Conservation (phyloP, 2,329 filamentous ascomycete genomes). For the Aspergillus eucalypticola region DNA sequence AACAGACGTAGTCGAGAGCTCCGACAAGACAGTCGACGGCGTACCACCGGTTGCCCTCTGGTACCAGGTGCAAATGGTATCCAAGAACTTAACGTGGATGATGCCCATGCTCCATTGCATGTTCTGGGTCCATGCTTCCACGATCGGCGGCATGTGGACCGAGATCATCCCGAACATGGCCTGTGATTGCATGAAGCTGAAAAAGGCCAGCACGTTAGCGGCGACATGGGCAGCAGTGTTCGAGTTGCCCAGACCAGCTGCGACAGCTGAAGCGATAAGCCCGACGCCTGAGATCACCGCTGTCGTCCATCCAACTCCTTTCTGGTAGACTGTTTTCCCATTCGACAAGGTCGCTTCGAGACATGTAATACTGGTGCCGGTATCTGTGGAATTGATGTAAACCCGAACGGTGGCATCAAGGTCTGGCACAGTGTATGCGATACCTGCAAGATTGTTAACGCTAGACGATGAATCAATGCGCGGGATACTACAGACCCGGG, state of each 20-base stretch:
- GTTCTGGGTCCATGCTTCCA: conserved; percentile 90
- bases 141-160: conserved; percentile 82
- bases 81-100: conserved; percentile 80
- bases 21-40: conserved; percentile 74
- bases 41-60: conserved; percentile 87
- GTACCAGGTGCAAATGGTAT: conserved; percentile 89
- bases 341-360: conserved; percentile 87
- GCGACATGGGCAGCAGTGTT: conserved; percentile 93
- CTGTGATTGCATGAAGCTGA: conserved; percentile 90
- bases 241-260: conserved; percentile 84
- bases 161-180: conserved; percentile 84
- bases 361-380: conserved; percentile 70
- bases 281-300: conserved; percentile 83
- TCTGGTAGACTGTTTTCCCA: conserved; percentile 83
- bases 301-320: conserved; percentile 84
- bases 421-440: conserved; percentile 87
- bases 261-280: conserved; percentile 78
- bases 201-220: conserved; percentile 85
- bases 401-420: conserved; percentile 81
- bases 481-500: not conserved
- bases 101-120: conserved; percentile 98
- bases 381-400: conserved; percentile 71
- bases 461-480: not conserved
- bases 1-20: conserved; percentile 72
- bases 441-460: conserved; percentile 48